Percentiles rank a stretch among this genome's conserved stretches.
phyloP scores from a whole-genome alignment of 768 basidiomycete species.

The Tricholoma sp. region DNA sequence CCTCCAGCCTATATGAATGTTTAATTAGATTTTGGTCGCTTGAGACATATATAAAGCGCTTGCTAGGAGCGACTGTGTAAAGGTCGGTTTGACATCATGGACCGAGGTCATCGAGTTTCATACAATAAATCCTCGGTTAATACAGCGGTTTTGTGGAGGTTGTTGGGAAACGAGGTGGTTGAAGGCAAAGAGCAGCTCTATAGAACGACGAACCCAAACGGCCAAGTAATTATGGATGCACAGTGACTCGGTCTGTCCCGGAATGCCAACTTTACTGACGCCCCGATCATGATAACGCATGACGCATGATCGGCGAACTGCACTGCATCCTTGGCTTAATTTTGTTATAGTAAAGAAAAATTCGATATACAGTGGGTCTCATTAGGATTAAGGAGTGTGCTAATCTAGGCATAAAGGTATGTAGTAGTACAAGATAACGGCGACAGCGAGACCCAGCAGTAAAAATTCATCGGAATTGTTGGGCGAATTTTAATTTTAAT shows the following conservation, averaged over 20 bases:
- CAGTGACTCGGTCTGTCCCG: no score
- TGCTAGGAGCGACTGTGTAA: conserved; percentile 27
- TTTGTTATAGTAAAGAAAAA: neutral
- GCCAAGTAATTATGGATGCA: no score
- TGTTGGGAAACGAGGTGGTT: neutral
- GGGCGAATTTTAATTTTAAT: neutral
- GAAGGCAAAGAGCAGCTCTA: neutral
- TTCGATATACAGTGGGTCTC: neutral
- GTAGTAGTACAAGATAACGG: neutral
- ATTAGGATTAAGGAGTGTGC: no score
- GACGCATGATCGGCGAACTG: no score
- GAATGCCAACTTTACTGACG: no score
- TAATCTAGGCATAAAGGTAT: neutral
- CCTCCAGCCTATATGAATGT: conserved; percentile 40
- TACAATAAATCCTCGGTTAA: neutral
- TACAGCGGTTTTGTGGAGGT: neutral
- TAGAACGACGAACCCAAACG: no score
- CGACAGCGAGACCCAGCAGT: neutral
- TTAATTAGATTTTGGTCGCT: neutral
- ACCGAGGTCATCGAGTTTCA: neutral
- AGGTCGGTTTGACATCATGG: conserved; percentile 21
- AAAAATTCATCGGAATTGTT: neutral
- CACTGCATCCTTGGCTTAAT: no score
- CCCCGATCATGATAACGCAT: no score
- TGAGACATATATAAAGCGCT: neutral